Evolutionary conservation across 176 grass and related monocot genomes (phyloP).

Genomic region (Oryza meyeriana): DNA sequence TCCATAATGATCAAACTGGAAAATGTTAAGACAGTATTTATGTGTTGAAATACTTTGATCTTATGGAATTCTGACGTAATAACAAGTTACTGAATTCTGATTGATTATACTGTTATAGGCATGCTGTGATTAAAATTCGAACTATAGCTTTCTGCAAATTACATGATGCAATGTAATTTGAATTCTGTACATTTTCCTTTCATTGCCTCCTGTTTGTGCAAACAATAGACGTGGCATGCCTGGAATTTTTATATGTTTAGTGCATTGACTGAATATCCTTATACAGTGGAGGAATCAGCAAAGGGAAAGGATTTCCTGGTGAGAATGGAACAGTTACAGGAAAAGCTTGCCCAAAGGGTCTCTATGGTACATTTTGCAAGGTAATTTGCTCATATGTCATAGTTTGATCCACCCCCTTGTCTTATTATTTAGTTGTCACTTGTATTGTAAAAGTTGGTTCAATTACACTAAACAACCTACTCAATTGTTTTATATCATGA

Average conservation of each 20-base stretch:
- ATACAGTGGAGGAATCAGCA: constrained; percentile 76
- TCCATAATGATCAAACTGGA: constrained; percentile 5
- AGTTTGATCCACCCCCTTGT: background rate
- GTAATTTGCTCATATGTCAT: constrained; percentile 41
- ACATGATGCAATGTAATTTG: background rate
- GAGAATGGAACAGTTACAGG: constrained; percentile 93
- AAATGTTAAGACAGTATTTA: background rate
- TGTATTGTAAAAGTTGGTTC: background rate
- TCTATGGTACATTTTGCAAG: constrained; percentile 99
- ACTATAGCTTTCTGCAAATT: constrained; percentile 8
- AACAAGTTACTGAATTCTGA: background rate
- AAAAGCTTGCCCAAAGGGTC: constrained; percentile 89
- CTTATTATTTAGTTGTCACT: background rate
- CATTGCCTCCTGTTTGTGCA: background rate
- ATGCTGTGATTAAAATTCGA: background rate
- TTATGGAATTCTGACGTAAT: background rate
- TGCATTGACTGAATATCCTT: constrained; percentile 21
- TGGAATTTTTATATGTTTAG: background rate
- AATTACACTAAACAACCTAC: background rate
- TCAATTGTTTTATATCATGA: background rate
- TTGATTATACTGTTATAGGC: background rate
- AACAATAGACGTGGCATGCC: background rate
- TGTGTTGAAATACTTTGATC: constrained; percentile 11
- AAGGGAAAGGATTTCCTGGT: constrained; percentile 68
- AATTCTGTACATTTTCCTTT: constrained; percentile 9